These are phyloP conservation scores for Musa beccarii DNA, from an alignment of 176 grass and related monocot species.

Conservation along the genomic window DNA sequence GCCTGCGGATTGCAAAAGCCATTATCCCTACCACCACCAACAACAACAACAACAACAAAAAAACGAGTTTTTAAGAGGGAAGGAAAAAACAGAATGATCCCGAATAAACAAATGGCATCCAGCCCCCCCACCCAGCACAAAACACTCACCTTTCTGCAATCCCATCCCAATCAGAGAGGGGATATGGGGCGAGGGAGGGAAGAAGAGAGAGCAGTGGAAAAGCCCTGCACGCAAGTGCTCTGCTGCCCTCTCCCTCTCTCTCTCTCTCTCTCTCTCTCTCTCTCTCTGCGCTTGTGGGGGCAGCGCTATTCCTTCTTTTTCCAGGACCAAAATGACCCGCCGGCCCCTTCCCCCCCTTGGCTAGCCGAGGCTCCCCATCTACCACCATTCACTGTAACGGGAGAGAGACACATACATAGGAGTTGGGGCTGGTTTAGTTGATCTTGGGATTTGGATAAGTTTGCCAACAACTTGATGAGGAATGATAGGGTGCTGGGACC, in stretches of 20 bases:
- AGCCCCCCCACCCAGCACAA: slow-evolving; percentile 8
- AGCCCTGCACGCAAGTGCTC: slow-evolving; percentile 58
- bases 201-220: slow-evolving; percentile 22
- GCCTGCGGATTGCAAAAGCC: slow-evolving; percentile 10
- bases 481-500: not conserved
- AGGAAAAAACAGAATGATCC: slow-evolving; percentile 1
- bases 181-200: too few species aligned
- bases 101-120: slow-evolving; percentile 17
- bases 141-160: slow-evolving; percentile 15
- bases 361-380: not conserved
- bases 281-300: not conserved
- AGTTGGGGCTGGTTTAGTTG: not conserved
- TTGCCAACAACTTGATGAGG: slow-evolving; percentile 2
- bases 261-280: not conserved
- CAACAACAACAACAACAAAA: not conserved
- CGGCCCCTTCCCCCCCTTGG: too few species aligned
- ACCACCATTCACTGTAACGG: not conserved
- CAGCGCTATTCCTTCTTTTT: not conserved
- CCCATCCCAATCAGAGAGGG: too few species aligned
- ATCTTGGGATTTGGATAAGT: not conserved
- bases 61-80: not conserved
- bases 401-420: not conserved
- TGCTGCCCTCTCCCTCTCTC: not conserved
- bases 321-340: slow-evolving; percentile 3
- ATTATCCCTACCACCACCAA: not conserved